Percentiles rank a stretch among this genome's conserved stretches.
Evolutionary conservation across 129 eudicot genomes (phyloP).

Genomic region (Logfia minima): DNA sequence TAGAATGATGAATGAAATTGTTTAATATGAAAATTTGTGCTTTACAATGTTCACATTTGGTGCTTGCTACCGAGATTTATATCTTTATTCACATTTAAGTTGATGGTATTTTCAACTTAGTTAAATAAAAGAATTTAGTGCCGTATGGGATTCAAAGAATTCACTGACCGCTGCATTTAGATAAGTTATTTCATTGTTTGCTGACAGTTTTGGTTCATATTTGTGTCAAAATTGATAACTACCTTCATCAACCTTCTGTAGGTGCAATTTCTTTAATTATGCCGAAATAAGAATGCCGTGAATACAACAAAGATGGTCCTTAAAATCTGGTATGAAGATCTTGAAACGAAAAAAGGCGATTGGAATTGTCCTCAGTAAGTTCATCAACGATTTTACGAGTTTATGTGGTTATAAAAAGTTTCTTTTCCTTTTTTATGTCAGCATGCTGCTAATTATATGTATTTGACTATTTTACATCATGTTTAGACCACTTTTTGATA

Average conservation of each 20-base stretch:
- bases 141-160: neutral
- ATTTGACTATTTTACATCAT: neutral
- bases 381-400: conserved; percentile 4
- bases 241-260: conserved; percentile 36
- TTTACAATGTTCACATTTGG: conserved; percentile 1
- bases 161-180: conserved; percentile 7
- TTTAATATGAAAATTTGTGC: neutral
- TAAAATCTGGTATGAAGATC: conserved; percentile 29
- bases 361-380: conserved; percentile 91
- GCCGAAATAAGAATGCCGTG: conserved; percentile 56
- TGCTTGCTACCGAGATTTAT: neutral
- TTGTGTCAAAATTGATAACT: neutral
- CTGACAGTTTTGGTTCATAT: neutral
- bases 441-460: too few relatives aligned
- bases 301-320: conserved; percentile 58
- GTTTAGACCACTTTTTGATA: neutral
- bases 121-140: neutral
- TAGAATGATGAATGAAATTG: neutral
- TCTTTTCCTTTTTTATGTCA: neutral
- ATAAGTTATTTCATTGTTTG: too few relatives aligned
- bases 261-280: conserved; percentile 81
- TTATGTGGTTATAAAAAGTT: neutral
- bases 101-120: neutral
- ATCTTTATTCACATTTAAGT: neutral
- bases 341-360: conserved; percentile 82